These are phyloP conservation scores for Buxus sempervirens DNA, from an alignment of 164 flowering plant genomes.

Conservation along the genomic window DNA sequence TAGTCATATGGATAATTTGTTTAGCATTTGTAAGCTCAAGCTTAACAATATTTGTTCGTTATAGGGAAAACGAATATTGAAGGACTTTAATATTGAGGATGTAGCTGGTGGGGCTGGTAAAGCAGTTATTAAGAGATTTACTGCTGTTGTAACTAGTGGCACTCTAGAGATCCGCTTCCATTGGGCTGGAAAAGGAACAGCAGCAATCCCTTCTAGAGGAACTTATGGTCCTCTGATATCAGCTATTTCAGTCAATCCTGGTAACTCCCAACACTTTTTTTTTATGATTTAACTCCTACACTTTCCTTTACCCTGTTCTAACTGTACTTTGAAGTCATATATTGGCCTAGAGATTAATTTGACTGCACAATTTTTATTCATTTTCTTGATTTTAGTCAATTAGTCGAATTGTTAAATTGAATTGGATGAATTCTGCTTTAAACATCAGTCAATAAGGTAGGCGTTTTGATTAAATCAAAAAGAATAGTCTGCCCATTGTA, in stretches of 20 bases:
- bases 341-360: too few species aligned
- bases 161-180: conserved; percentile 37
- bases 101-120: conserved; percentile 35
- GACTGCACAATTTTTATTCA: too few species aligned
- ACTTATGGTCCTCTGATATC: conserved; percentile 51
- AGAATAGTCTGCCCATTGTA: too few species aligned
- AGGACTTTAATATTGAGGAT: conserved; percentile 38
- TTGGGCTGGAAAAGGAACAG: conserved; percentile 52
- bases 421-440: too few species aligned
- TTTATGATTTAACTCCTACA: too few species aligned
- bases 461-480: too few species aligned
- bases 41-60: conserved; percentile 1
- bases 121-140: conserved; percentile 15
- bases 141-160: conserved; percentile 24
- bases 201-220: conserved; percentile 34
- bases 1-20: background rate
- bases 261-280: conserved; percentile 23
- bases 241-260: conserved; percentile 35
- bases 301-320: too few species aligned
- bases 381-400: too few species aligned
- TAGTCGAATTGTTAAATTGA: too few species aligned
- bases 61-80: conserved; percentile 29
- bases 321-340: too few species aligned
- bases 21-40: background rate
- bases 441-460: background rate